phyloP scores from a whole-genome alignment of 2,329 filamentous ascomycete species.

The Incumbomyces lentus region DNA sequence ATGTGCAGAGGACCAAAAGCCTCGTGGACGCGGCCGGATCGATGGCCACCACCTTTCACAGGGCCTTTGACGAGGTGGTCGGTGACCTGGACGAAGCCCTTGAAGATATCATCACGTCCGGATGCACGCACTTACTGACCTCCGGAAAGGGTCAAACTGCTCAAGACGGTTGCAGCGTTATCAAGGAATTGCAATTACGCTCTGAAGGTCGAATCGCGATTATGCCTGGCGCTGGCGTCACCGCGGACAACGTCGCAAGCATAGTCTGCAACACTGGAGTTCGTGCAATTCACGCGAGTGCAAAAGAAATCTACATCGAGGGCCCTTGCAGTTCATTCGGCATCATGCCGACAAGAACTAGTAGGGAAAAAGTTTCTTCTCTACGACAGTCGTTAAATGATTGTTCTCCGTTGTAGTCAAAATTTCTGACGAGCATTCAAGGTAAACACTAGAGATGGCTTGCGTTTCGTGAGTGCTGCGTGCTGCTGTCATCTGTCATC shows the following conservation, averaged over 20 bases:
- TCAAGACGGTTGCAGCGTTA: slow-evolving; percentile 25
- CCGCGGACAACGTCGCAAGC: slow-evolving; percentile 31
- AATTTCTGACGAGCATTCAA: too few species aligned
- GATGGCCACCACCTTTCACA: slow-evolving; percentile 44
- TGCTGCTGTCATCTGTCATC: too few species aligned
- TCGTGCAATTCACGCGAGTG: not conserved
- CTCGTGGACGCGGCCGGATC: slow-evolving; percentile 34
- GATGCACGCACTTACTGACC: slow-evolving; percentile 40
- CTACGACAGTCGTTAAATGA: not conserved
- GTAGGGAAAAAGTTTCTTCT: too few species aligned
- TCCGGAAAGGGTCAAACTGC: slow-evolving; percentile 34
- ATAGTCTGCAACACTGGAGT: not conserved
- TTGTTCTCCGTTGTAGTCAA: not conserved
- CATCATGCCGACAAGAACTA: too few species aligned
- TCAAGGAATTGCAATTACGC: slow-evolving; percentile 22
- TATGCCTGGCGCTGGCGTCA: slow-evolving; percentile 43
- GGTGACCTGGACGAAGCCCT: slow-evolving; percentile 23
- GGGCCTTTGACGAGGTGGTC: slow-evolving; percentile 37
- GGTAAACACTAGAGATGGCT: too few species aligned
- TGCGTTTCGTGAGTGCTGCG: too few species aligned
- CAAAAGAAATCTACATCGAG: not conserved
- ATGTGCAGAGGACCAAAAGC: slow-evolving; percentile 31
- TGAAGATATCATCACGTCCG: slow-evolving; percentile 31
- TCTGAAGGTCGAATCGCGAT: slow-evolving; percentile 27
- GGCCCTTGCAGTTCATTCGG: too few species aligned